phyloP scores from a whole-genome alignment of 345 rosid genomes.

The Microcos paniculata region DNA sequence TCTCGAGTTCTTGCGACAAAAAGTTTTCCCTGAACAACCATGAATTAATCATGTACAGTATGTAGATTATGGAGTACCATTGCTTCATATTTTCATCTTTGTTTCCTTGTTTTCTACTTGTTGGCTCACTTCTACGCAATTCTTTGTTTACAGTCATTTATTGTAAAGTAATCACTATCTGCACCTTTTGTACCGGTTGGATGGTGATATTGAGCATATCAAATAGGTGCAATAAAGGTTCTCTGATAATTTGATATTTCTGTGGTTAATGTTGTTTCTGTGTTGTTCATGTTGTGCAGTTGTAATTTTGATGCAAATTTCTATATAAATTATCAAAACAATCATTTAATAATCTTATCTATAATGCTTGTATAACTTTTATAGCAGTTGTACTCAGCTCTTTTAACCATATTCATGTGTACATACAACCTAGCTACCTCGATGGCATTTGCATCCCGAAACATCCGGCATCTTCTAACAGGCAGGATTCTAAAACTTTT shows the following conservation, averaged over 20 bases:
- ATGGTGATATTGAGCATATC: neutral
- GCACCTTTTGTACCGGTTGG: neutral
- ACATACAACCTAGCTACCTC: neutral
- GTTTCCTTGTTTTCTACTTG: neutral
- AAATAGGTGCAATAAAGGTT: neutral
- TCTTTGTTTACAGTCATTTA: slow-evolving; percentile 7
- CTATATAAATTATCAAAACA: neutral
- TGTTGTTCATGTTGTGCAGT: neutral
- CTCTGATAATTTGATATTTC: neutral
- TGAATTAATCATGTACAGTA: slow-evolving; percentile 9
- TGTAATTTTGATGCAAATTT: neutral
- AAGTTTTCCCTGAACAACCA: slow-evolving; percentile 55
- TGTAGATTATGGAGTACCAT: neutral
- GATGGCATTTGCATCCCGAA: neutral
- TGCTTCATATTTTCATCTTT: slow-evolving; percentile 7
- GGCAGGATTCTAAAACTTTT: neutral
- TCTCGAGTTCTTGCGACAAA: slow-evolving; percentile 60
- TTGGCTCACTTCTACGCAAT: neutral
- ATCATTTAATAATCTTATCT: neutral
- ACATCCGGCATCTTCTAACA: too few relatives aligned
- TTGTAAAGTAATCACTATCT: slow-evolving; percentile 9
- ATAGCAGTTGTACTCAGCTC: too few relatives aligned
- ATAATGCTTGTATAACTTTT: neutral
- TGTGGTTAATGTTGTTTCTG: neutral
- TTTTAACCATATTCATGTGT: neutral